Conservation (phyloP, 2,329 filamentous ascomycete genomes). For the Aureobasidium sp. region DNA sequence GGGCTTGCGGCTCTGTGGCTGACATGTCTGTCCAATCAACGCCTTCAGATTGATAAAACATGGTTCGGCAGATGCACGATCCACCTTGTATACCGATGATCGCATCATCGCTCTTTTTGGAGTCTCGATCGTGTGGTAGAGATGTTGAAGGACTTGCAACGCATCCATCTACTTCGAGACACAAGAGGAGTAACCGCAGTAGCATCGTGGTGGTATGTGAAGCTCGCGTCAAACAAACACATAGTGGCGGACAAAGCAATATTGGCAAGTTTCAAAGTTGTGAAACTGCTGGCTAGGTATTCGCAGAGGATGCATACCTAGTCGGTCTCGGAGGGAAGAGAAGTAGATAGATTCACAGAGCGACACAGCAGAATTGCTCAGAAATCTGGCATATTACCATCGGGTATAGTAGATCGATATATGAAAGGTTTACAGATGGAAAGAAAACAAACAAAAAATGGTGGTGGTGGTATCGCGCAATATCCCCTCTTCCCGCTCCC, state of each 20-base stretch:
- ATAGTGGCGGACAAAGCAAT: no score
- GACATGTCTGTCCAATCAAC: not conserved
- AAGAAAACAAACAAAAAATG: not conserved
- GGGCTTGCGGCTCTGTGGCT: constrained; percentile 4
- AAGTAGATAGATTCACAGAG: not conserved
- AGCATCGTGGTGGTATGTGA: not conserved
- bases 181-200: no score
- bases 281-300: not conserved
- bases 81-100: constrained; percentile 7
- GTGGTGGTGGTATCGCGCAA: constrained; percentile 12
- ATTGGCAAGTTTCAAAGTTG: not conserved
- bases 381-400: not conserved
- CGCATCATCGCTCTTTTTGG: not conserved
- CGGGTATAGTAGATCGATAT: not conserved
- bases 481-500: constrained; percentile 8
- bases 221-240: not conserved
- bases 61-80: not conserved
- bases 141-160: not conserved
- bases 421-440: not conserved
- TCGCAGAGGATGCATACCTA: not conserved
- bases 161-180: not conserved
- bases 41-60: not conserved
- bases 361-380: not conserved
- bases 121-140: not conserved
- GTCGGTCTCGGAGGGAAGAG: not conserved